A percentile compares a stretch with the other conserved stretches of the same genome.
phyloP scores from a whole-genome alignment of 306 rosid species.

The Prunus dulcis region DNA sequence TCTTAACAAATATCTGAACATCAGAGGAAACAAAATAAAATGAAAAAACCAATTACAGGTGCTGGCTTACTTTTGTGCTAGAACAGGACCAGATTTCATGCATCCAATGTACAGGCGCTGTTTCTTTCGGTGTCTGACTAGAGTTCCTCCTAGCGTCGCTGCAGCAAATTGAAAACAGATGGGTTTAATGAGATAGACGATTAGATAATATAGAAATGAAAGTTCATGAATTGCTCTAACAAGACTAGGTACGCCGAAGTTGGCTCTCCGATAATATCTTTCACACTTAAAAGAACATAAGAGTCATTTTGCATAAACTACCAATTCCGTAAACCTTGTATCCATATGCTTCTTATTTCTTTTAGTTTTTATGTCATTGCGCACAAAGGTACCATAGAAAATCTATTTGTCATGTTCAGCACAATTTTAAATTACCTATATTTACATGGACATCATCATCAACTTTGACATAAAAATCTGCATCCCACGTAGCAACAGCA shows the following conservation, averaged over 20 bases:
- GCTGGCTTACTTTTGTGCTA: slow-evolving; percentile 68
- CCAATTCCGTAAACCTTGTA: not conserved
- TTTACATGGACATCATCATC: slow-evolving; percentile 98
- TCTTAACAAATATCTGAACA: not conserved
- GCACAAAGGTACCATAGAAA: not conserved
- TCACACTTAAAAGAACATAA: not conserved
- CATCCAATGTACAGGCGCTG: slow-evolving; percentile 82
- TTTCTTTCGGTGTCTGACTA: slow-evolving; percentile 79
- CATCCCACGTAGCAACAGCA: slow-evolving; percentile 93
- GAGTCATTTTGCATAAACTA: not conserved
- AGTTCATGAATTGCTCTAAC: not conserved
- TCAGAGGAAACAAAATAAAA: not conserved
- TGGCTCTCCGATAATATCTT: not conserved
- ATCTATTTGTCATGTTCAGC: not conserved
- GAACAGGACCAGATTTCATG: slow-evolving; percentile 99
- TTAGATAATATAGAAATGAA: slow-evolving; percentile 9
- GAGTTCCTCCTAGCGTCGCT: slow-evolving; percentile 96
- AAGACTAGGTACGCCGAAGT: not conserved
- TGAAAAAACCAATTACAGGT: not conserved
- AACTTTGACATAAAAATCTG: slow-evolving; percentile 94
- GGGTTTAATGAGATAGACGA: slow-evolving; percentile 1
- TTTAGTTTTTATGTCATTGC: not conserved
- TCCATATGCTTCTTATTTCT: not conserved
- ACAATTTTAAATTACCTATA: slow-evolving; percentile 54
- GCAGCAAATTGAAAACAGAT: slow-evolving; percentile 29